These are phyloP conservation scores for Nematocida homosporus DNA, from an alignment of 371 early-diverging fungal genomes.

Conservation along the genomic window DNA sequence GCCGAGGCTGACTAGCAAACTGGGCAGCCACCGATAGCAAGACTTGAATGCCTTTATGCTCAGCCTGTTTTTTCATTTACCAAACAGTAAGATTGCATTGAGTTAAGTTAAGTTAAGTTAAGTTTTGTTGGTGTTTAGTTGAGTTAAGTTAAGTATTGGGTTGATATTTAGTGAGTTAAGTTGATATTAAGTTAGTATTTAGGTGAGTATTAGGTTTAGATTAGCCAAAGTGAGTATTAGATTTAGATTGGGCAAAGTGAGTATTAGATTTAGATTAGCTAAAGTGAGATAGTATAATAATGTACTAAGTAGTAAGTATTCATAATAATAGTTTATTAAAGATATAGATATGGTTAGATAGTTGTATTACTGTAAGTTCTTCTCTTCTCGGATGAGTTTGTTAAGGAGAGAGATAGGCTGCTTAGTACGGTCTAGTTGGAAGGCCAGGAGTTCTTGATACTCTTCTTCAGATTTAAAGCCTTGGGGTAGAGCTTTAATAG, in stretches of 20 bases:
- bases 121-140: too few relatives aligned
- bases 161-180: too few relatives aligned
- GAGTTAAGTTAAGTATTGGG: too few relatives aligned
- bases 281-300: background rate
- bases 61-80: background rate
- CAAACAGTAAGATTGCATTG: background rate
- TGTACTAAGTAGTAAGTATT: conserved; percentile 4
- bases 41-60: conserved; percentile 2
- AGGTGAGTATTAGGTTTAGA: too few relatives aligned
- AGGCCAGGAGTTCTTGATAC: conserved; percentile 5
- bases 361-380: conserved; percentile 6
- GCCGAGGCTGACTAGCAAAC: background rate
- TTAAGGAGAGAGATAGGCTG: conserved; percentile 21
- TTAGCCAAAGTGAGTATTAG: too few relatives aligned
- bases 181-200: too few relatives aligned
- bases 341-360: background rate
- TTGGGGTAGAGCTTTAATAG: conserved; percentile 46
- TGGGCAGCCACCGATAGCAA: conserved; percentile 4
- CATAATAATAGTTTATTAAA: background rate
- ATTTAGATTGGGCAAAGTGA: too few relatives aligned
- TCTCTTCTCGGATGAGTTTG: conserved; percentile 21
- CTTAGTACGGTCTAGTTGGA: background rate
- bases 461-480: conserved; percentile 58
- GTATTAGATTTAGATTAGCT: background rate
- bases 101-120: too few relatives aligned